A percentile compares a stretch with the other conserved stretches of the same genome.
These are phyloP conservation scores for Wallacemonas rigidus DNA, from an alignment of 208 protist genomes.

Conservation along the genomic window DNA sequence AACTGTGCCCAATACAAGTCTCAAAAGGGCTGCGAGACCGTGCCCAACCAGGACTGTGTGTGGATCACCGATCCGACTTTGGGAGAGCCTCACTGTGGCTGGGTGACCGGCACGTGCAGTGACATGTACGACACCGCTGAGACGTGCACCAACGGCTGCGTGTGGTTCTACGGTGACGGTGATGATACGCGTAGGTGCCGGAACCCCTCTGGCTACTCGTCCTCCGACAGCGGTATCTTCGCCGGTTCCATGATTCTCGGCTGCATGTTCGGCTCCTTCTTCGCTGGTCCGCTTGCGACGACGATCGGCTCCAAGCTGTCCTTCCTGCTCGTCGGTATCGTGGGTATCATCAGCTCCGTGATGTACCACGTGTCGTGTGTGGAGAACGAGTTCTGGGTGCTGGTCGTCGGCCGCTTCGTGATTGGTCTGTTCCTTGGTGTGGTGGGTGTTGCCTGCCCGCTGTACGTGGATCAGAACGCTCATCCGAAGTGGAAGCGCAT, in stretches of 20 bases:
- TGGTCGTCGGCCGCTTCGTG: conserved; percentile 67
- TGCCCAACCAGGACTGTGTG: conserved; percentile 52
- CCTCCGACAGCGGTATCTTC: conserved; percentile 75
- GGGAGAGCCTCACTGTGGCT: conserved; percentile 30
- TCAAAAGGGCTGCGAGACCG: conserved; percentile 37
- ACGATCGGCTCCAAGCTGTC: conserved; percentile 54
- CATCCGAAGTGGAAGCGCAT: conserved; percentile 52
- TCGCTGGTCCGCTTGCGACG: conserved; percentile 45
- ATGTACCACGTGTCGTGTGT: conserved; percentile 61
- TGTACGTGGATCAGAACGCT: conserved; percentile 78
- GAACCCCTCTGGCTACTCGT: conserved; percentile 55
- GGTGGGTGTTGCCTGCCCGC: conserved; percentile 60
- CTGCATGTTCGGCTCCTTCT: conserved; percentile 74
- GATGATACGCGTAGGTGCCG: conserved; percentile 26
- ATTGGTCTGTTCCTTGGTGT: conserved; percentile 75
- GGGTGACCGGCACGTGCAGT: conserved; percentile 35
- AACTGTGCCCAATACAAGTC: conserved; percentile 55
- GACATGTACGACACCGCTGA: too few species aligned
- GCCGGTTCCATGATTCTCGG: conserved; percentile 83
- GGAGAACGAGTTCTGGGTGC: conserved; percentile 68
- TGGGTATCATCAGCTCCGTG: conserved; percentile 53
- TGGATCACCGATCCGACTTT: conserved; percentile 29
- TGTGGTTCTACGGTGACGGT: conserved; percentile 47
- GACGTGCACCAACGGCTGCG: conserved; percentile 25
- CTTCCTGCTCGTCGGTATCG: conserved; percentile 61